Evolutionary conservation across 768 basidiomycete genomes (phyloP), one percentile per base, ranked within the genome.

Genomic region (Pisolithus orientalis): DNA sequence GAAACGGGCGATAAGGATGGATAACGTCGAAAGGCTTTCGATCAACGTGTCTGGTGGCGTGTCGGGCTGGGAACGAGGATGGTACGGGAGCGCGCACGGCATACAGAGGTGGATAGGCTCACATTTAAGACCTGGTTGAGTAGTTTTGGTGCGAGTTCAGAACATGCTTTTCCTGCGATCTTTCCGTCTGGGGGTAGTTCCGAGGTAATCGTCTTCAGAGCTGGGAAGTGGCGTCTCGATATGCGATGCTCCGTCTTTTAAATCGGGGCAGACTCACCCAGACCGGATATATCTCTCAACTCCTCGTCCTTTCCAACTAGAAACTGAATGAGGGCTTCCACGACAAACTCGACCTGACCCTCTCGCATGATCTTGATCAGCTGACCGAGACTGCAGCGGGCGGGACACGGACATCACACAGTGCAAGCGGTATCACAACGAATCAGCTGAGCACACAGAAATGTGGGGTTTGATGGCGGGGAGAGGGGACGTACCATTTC

Each of bases 191-290:
- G 80, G 8, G 90, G 89, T 47, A 98, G 76, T 69, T 97, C 94
- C 16, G 86, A 80, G 4, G 94, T 93, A 59, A 98, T 94, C 3
- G 93, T 95, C 72, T 97, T 98, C 52, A 99, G 75, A 5, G 93
- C 95, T 94, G 59, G 16, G 44, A 13, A 39, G 48, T 47, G 54
- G 46, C 45, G 55, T 65, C 44, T 53, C 28, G 31, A 39, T 28
- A 17, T 1, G 37, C 37, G n/a, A 46, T 39, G 8, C 7, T 13
- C 34, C 10, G 9, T 14, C 28, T 17, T 25, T 43, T 1, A 11
- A 13, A 14, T 16, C 28, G n/a, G 14, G 6, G 9, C 14, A 32
- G 24, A 27, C 62, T 14, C 47, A 96, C 94, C 95, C 51, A 97
- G 80, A 42, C 87, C 87, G 8, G 94, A 92, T 50, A 99, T 94